Evolutionary conservation across 1,139 yeast genomes (phyloP).

Genomic region (Meyerozyma sp.): DNA sequence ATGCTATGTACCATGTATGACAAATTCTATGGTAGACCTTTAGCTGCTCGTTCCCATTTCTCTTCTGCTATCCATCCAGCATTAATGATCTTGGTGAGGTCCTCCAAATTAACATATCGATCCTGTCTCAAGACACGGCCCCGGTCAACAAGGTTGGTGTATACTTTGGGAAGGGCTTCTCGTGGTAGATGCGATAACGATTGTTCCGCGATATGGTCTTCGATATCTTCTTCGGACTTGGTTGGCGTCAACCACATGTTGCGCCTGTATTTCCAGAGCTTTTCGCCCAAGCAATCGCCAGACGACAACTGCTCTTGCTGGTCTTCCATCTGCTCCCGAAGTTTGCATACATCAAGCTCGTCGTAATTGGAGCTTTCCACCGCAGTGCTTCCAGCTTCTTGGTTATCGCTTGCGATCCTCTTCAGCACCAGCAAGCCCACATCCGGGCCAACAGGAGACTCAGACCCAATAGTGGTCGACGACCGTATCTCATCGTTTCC

Average conservation of each 20-base stretch:
- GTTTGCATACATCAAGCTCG: slow-evolving; percentile 23
- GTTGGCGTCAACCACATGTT: slow-evolving; percentile 46
- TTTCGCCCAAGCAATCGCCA: slow-evolving; percentile 33
- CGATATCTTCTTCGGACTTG: slow-evolving; percentile 14
- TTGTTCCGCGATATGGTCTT: slow-evolving; percentile 16
- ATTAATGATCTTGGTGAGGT: slow-evolving; percentile 54
- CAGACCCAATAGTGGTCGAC: slow-evolving; percentile 17
- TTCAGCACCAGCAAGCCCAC: neutral
- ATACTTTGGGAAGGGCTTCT: slow-evolving; percentile 52
- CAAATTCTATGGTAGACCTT: slow-evolving; percentile 28
- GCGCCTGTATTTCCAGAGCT: slow-evolving; percentile 58
- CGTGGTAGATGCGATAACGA: slow-evolving; percentile 35
- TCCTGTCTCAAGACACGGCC: slow-evolving; percentile 45
- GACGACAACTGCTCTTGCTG: slow-evolving; percentile 1
- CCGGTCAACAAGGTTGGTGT: slow-evolving; percentile 52
- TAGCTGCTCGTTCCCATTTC: slow-evolving; percentile 58
- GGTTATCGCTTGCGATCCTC: neutral
- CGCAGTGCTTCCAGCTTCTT: neutral
- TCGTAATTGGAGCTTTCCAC: slow-evolving; percentile 8
- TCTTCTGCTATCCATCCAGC: slow-evolving; percentile 67
- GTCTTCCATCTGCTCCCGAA: slow-evolving; percentile 23
- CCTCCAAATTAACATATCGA: slow-evolving; percentile 54
- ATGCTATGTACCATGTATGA: neutral
- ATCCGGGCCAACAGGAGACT: slow-evolving; percentile 2
- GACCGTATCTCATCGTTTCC: slow-evolving; percentile 16